phyloP scores from a whole-genome alignment of 768 basidiomycete genomes.

The Mycena haematopus region DNA sequence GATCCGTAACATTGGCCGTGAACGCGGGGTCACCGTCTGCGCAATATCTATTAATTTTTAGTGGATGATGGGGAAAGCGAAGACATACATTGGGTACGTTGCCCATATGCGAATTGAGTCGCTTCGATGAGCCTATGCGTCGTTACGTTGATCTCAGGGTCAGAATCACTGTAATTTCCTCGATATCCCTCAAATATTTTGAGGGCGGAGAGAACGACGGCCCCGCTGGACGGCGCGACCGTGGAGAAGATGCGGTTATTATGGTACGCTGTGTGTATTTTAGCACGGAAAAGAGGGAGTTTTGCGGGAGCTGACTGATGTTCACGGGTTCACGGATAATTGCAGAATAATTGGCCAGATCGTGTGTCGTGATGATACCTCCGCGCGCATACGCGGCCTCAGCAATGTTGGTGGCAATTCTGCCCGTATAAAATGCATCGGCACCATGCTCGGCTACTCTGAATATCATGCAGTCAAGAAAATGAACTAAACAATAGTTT shows the following conservation, averaged over 20 bases:
- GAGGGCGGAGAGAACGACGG: constrained; percentile 42
- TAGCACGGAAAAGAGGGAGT: background rate
- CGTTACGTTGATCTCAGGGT: constrained; percentile 40
- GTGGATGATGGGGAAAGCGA: constrained; percentile 22
- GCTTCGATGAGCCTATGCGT: constrained; percentile 44
- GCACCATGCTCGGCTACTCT: constrained; percentile 31
- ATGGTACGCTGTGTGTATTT: constrained; percentile 29
- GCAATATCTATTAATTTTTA: background rate
- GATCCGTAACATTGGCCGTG: constrained; percentile 42
- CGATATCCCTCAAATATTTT: constrained; percentile 43
- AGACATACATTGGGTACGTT: constrained; percentile 32
- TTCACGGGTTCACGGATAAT: constrained; percentile 34
- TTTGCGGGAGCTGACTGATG: constrained; percentile 28
- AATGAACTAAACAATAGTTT: background rate
- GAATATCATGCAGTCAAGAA: background rate
- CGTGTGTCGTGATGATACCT: constrained; percentile 29
- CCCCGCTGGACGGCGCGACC: constrained; percentile 44
- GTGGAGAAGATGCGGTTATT: constrained; percentile 39
- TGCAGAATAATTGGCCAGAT: constrained; percentile 29
- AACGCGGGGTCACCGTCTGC: constrained; percentile 44
- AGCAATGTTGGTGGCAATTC: constrained; percentile 26
- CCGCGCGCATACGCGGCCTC: constrained; percentile 23
- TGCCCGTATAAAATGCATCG: constrained; percentile 33
- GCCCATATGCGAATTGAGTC: constrained; percentile 43
- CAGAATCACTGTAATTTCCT: constrained; percentile 28